Evolutionary conservation across 768 basidiomycete species (phyloP).

Genomic region (Goffeauzyma gilvescens): DNA sequence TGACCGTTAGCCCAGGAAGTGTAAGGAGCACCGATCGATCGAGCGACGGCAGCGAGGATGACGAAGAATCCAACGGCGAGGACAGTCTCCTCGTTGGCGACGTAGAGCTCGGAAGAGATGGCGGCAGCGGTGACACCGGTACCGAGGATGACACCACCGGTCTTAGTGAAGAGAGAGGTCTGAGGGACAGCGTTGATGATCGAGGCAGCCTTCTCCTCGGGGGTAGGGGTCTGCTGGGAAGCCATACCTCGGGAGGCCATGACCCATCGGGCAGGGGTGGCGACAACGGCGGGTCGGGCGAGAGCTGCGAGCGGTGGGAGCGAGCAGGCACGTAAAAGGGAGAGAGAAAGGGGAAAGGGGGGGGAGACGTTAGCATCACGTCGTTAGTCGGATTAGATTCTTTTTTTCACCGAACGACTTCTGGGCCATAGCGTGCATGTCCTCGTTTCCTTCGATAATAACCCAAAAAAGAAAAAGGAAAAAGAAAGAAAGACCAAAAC

Average conservation of each 20-base stretch:
- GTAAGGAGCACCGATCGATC: constrained; percentile 59
- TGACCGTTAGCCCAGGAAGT: constrained; percentile 77
- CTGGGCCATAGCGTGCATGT: too few relatives aligned
- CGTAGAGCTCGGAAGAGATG: constrained; percentile 92
- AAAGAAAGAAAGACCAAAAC: too few relatives aligned
- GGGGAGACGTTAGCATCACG: constrained; percentile 1
- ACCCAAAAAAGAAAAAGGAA: too few relatives aligned
- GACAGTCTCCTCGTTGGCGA: constrained; percentile 89
- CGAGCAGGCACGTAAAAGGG: not conserved
- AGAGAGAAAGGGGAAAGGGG: not conserved
- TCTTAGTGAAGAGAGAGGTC: constrained; percentile 72
- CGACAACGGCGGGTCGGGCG: not conserved
- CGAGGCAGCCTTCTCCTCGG: constrained; percentile 69
- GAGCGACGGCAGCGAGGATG: constrained; percentile 57
- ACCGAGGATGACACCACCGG: constrained; percentile 75
- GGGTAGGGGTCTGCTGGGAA: constrained; percentile 40
- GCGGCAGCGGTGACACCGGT: constrained; percentile 74
- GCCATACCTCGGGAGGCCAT: too few relatives aligned
- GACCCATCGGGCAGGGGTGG: not conserved
- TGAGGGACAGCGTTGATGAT: constrained; percentile 71
- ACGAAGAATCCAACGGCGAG: constrained; percentile 66
- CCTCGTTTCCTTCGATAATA: too few relatives aligned
- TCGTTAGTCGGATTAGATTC: not conserved
- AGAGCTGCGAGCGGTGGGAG: constrained; percentile 2
- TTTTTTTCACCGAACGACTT: not conserved